Evolutionary conservation across 176 grass and related monocot genomes (phyloP), one percentile per base, ranked within the genome.

Genomic region (Aegilops speltoides): DNA sequence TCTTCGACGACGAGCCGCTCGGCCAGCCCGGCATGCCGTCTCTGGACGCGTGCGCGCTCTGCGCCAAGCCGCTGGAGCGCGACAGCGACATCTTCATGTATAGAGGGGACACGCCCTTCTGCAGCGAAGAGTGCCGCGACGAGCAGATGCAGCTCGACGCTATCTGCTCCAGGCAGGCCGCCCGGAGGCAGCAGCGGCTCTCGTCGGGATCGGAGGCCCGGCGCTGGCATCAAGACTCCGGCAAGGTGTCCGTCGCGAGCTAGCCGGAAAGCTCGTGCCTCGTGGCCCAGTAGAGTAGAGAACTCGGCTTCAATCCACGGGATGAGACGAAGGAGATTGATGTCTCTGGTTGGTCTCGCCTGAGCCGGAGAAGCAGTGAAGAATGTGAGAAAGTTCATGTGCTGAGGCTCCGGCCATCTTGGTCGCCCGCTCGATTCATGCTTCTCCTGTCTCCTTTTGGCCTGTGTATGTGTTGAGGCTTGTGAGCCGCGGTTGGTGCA

Each of bases 61-160:
- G 90, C 83, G 72, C 59, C 62, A 92, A 92, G 69, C 38, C 54
- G 31, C 90, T 92, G 13, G 29, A 76, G 12, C 64, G 82, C 10
- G 74, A 93, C 81, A 74, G 91, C 81, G 91, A 93, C 68, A 83
- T 93, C 68, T 93, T 90, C 84, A 90, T 91, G 90, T 91, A 91
- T 89, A 82, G 70, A 74, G 92, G 92, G 17, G 89, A 91, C 73
- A 91, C 89, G 2, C 92, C 92, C 40, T 94, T 89, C 86, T 94
- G 92, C 81, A 94, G 92, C 80, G 80, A 89, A 79, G 92, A 89
- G 38, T 94, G 92, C 64, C 82, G 90, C 4, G 41, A 88, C 82
- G 86, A 88, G 81, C 90, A 91, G 86, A 91, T 91, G 77, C 86
- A 82, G 16, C 69, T 88, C 77, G 90, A 91, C 46, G 74, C 32